Evolutionary conservation across 2,329 filamentous ascomycete species (phyloP).

Genomic region (Kalaharituber pfeilii): DNA sequence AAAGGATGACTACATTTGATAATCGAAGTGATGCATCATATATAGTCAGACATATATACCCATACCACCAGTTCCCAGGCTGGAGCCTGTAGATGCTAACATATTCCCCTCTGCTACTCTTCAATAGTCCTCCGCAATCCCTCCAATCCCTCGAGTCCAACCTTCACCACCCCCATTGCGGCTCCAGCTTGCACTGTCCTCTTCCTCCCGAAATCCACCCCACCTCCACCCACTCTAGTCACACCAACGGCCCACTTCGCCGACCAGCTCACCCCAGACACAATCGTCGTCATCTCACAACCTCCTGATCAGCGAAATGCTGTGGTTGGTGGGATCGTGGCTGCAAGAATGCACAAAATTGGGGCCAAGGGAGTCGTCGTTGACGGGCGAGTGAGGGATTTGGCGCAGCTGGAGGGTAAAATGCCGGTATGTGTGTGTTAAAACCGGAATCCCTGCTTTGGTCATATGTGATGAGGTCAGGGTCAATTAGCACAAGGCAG

Average conservation of each 20-base stretch:
- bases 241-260: constrained; percentile 41
- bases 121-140: constrained; percentile 18
- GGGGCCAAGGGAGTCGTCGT: constrained; percentile 47
- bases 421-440: constrained; percentile 45
- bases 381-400: constrained; percentile 48
- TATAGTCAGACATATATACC: background rate
- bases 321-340: constrained; percentile 62
- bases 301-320: constrained; percentile 47
- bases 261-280: constrained; percentile 42
- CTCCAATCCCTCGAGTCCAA: constrained; percentile 22
- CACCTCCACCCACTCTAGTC: constrained; percentile 27
- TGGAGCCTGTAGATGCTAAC: no score
- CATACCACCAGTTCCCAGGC: background rate
- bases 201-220: constrained; percentile 40
- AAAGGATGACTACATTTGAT: background rate
- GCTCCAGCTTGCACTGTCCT: constrained; percentile 44
- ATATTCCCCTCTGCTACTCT: no score
- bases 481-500: no score
- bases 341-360: constrained; percentile 46
- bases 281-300: constrained; percentile 50
- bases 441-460: no score
- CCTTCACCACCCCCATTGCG: constrained; percentile 26
- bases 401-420: constrained; percentile 36
- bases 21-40: background rate
- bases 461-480: no score